These are phyloP conservation scores for Malassezia vespertilionis DNA, from an alignment of 1,284 basidiomycete genomes.

Conservation along the genomic window DNA sequence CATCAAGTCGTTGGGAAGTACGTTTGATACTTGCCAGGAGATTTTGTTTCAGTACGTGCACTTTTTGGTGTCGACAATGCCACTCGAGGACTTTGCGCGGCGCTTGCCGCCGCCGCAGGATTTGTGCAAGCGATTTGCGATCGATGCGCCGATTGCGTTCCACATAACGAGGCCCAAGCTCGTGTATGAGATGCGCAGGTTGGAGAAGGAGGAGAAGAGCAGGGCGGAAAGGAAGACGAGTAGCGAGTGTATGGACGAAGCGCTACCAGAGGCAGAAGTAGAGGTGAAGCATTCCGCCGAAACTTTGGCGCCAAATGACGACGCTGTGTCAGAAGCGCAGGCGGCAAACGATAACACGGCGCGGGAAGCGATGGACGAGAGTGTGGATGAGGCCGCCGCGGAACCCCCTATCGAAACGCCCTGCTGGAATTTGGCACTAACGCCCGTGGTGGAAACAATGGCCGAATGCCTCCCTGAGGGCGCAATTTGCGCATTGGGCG, in stretches of 20 bases:
- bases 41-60: conserved; percentile 44
- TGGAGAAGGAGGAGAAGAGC: neutral
- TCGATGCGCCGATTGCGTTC: conserved; percentile 40
- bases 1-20: conserved; percentile 41
- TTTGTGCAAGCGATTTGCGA: conserved; percentile 31
- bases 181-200: conserved; percentile 1
- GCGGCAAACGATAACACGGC: no score
- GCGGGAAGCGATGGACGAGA: conserved; percentile 2
- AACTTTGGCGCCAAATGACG: no score
- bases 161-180: conserved; percentile 38
- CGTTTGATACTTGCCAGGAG: conserved; percentile 41
- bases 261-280: no score
- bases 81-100: conserved; percentile 27
- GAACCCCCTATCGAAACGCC: neutral
- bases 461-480: conserved; percentile 23
- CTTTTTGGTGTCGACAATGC: conserved; percentile 35
- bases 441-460: conserved; percentile 25
- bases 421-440: conserved; percentile 36
- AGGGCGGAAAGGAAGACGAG: neutral
- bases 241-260: neutral
- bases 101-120: conserved; percentile 27
- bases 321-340: no score
- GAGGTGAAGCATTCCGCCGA: no score
- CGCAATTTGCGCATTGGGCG: conserved; percentile 25
- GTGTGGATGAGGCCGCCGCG: neutral